Conservation (phyloP, 495 filamentous ascomycete genomes). For the Daldinia bambusicola region DNA sequence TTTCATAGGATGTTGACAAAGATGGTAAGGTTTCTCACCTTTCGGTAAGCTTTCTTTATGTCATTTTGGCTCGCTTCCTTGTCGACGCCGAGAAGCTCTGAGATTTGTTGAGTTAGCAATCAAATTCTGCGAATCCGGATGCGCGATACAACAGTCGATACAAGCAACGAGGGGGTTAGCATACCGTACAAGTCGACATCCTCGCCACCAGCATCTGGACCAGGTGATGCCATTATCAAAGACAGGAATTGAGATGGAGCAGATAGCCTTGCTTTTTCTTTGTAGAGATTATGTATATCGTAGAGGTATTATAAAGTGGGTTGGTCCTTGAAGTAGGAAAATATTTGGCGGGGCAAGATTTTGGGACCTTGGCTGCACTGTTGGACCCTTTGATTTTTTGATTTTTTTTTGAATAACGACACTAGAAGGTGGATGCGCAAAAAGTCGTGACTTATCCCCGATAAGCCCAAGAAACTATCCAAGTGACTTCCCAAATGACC, state of each 20-base stretch:
- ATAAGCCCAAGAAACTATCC: neutral
- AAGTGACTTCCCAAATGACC: neutral
- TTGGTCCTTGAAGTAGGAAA: conserved; percentile 30
- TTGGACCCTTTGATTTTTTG: conserved; percentile 2
- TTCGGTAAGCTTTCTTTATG: conserved; percentile 97
- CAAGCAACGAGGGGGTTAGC: conserved; percentile 23
- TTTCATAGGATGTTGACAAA: neutral
- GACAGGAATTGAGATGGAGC: conserved; percentile 14
- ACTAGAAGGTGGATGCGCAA: neutral
- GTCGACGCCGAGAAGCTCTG: conserved; percentile 80
- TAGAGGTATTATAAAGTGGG: conserved; percentile 22
- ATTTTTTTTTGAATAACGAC: neutral
- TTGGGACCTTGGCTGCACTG: neutral
- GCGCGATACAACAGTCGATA: neutral
- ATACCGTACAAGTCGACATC: conserved; percentile 77
- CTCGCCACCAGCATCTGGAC: conserved; percentile 51
- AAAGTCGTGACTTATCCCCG: neutral
- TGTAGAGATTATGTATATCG: conserved; percentile 33
- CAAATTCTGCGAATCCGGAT: neutral
- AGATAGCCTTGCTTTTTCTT: conserved; percentile 25
- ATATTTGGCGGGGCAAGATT: conserved; percentile 48
- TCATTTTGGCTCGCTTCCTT: conserved; percentile 78
- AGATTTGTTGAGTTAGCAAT: conserved; percentile 31
- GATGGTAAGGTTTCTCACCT: conserved; percentile 63
- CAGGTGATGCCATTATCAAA: conserved; percentile 52